Percentiles rank a stretch among this genome's conserved stretches.
phyloP scores from a whole-genome alignment of 441 rosid species.

The Codiaeum variegatum region DNA sequence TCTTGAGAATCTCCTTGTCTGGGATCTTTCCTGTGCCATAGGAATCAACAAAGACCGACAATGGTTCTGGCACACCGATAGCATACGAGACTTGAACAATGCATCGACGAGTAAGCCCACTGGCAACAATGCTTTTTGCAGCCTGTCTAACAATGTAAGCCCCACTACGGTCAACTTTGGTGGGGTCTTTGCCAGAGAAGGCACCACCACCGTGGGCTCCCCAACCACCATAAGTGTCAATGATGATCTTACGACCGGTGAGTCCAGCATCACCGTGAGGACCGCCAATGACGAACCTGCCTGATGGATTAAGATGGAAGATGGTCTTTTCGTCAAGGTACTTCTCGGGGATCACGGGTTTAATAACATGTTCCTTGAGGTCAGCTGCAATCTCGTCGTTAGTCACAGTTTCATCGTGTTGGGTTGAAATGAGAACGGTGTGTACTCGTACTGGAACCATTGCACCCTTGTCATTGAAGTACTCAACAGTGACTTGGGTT shows the following conservation, averaged over 20 bases:
- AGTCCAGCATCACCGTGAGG: slow-evolving; percentile 62
- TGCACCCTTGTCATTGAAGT: slow-evolving; percentile 48
- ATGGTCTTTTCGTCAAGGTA: slow-evolving; percentile 53
- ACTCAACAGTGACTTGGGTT: slow-evolving; percentile 62
- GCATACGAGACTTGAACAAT: slow-evolving; percentile 47
- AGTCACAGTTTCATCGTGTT: slow-evolving; percentile 52
- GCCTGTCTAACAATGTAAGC: slow-evolving; percentile 46
- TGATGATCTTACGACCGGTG: slow-evolving; percentile 53
- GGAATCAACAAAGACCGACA: slow-evolving; percentile 48
- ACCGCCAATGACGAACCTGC: slow-evolving; percentile 50
- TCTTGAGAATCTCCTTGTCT: slow-evolving; percentile 45
- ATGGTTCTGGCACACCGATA: slow-evolving; percentile 47
- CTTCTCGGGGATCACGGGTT: slow-evolving; percentile 51
- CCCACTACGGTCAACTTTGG: slow-evolving; percentile 46
- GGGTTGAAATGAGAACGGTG: slow-evolving; percentile 53
- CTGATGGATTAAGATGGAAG: slow-evolving; percentile 55
- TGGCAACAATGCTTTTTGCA: slow-evolving; percentile 53
- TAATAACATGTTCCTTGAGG: slow-evolving; percentile 51
- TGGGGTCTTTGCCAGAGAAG: slow-evolving; percentile 47
- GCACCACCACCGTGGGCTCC: slow-evolving; percentile 52
- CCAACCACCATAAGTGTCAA: slow-evolving; percentile 49
- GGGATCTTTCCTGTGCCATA: slow-evolving; percentile 44
- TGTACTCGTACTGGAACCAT: slow-evolving; percentile 54
- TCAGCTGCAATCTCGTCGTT: slow-evolving; percentile 55
- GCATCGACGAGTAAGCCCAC: slow-evolving; percentile 40